Percentiles rank a stretch among this genome's conserved stretches.
phyloP scores from a whole-genome alignment of 106 monocot genomes.

The Allium fistulosum region DNA sequence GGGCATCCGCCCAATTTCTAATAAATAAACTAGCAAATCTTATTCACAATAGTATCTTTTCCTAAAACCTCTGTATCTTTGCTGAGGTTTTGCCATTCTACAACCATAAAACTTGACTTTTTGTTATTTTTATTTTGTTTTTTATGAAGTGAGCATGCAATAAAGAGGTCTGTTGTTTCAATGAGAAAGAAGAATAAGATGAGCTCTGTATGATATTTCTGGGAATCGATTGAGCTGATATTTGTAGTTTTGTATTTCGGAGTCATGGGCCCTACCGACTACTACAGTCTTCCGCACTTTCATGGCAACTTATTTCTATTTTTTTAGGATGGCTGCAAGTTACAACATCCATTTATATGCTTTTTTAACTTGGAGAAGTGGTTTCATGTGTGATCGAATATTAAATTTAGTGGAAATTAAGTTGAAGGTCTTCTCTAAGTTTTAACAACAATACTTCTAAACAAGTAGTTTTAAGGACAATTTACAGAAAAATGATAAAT shows the following conservation, averaged over 20 bases:
- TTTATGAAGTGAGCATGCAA: background rate
- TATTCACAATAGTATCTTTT: conserved; percentile 25
- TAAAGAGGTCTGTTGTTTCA: background rate
- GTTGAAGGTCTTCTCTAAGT: too few relatives aligned
- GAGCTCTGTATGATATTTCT: background rate
- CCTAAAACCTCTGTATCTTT: conserved; percentile 65
- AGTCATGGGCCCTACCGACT: background rate
- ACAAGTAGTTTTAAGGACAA: too few relatives aligned
- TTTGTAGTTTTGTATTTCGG: background rate
- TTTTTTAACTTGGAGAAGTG: too few relatives aligned
- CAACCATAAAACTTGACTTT: background rate
- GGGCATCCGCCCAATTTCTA: too few relatives aligned
- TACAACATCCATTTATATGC: too few relatives aligned
- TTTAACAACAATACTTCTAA: too few relatives aligned
- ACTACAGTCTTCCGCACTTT: background rate
- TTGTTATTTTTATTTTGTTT: background rate
- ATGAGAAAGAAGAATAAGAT: background rate
- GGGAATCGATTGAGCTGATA: background rate
- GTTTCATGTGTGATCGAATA: too few relatives aligned
- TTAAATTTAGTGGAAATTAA: too few relatives aligned
- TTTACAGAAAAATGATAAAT: too few relatives aligned
- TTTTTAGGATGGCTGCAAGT: too few relatives aligned
- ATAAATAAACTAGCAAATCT: too few relatives aligned
- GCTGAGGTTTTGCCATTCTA: conserved; percentile 53
- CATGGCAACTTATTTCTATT: background rate